These are phyloP conservation scores for Pestalotiopsis sp. DNA, from an alignment of 2,329 filamentous ascomycete species.

Conservation along the genomic window DNA sequence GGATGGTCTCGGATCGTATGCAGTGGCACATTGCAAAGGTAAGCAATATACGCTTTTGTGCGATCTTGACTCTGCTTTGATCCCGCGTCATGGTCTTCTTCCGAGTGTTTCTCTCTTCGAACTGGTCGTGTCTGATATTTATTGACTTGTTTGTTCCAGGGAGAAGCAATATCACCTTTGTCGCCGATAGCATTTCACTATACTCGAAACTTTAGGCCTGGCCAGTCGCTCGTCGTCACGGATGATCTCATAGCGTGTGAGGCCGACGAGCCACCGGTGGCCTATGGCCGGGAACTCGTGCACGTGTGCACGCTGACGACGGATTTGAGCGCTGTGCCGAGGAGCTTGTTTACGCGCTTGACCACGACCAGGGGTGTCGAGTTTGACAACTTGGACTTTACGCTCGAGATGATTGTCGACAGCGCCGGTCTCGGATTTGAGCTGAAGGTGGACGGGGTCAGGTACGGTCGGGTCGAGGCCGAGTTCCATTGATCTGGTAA, in stretches of 20 bases:
- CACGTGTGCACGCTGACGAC: conserved; percentile 82
- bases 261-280: conserved; percentile 64
- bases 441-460: conserved; percentile 75
- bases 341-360: conserved; percentile 71
- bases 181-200: conserved; percentile 82
- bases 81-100: background rate
- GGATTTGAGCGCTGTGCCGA: conserved; percentile 74
- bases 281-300: conserved; percentile 64
- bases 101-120: background rate
- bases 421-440: conserved; percentile 78
- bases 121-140: background rate
- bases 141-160: conserved; percentile 42
- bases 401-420: conserved; percentile 81
- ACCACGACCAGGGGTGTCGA: conserved; percentile 80
- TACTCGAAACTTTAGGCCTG: conserved; percentile 80
- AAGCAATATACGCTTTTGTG: conserved; percentile 27
- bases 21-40: conserved; percentile 85
- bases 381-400: conserved; percentile 82
- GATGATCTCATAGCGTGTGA: conserved; percentile 81
- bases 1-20: conserved; percentile 84
- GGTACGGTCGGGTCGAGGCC: conserved; percentile 76
- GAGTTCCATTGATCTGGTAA: conserved; percentile 66
- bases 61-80: background rate
- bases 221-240: conserved; percentile 76
- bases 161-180: conserved; percentile 73